Conservation (phyloP, 225 moss, liverwort and hornwort species). For the Bryum argenteum region DNA sequence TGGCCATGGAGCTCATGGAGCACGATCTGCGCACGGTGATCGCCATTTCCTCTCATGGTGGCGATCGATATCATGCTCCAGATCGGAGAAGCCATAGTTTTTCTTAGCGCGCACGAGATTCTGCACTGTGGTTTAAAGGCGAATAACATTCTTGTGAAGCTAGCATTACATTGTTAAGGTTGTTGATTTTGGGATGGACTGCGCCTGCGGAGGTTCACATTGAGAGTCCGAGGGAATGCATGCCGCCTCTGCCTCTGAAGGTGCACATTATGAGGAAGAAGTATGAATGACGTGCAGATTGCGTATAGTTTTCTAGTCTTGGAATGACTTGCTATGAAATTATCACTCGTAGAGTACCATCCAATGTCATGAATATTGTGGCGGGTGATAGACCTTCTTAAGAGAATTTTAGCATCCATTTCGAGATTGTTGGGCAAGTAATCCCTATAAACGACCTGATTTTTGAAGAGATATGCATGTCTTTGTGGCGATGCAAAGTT, state of each 20-base stretch:
- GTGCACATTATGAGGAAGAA: too few species aligned
- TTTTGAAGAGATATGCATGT: too few species aligned
- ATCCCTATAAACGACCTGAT: too few species aligned
- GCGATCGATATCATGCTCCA: conserved; percentile 41
- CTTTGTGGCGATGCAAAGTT: too few species aligned
- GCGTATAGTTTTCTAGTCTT: background rate
- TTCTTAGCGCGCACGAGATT: conserved; percentile 31
- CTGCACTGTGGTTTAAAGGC: conserved; percentile 36
- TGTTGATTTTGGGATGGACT: conserved; percentile 43
- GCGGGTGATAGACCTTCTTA: too few species aligned
- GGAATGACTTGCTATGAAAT: background rate
- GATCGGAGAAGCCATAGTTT: conserved; percentile 34
- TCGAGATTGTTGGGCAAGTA: too few species aligned
- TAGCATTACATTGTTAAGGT: conserved; percentile 35
- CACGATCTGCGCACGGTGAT: conserved; percentile 42
- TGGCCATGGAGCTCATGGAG: conserved; percentile 47
- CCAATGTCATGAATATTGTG: too few species aligned
- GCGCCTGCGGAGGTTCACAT: conserved; percentile 41
- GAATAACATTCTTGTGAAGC: conserved; percentile 33
- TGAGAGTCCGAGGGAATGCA: background rate
- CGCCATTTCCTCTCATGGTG: conserved; percentile 22
- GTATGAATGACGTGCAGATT: background rate
- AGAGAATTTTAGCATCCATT: too few species aligned
- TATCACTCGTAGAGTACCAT: background rate
- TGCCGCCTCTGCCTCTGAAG: too few species aligned